Conservation (phyloP, 768 basidiomycete genomes). For the Pisolithus sp. region DNA sequence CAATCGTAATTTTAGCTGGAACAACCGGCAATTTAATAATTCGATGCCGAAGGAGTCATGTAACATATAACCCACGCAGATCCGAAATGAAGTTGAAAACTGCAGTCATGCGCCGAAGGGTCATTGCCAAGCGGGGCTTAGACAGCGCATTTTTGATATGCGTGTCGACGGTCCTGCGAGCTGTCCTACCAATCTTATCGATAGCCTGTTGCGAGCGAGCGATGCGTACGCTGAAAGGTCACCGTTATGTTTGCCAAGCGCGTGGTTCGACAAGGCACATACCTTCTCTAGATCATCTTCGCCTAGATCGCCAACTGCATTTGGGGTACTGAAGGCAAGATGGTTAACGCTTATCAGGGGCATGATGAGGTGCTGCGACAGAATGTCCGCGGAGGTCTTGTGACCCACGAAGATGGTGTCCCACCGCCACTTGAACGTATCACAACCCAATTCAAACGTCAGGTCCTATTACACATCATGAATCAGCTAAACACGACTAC, state of each 20-base stretch:
- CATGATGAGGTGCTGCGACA: conserved; percentile 73
- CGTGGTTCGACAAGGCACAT: not conserved
- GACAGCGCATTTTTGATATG: conserved; percentile 68
- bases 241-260: not conserved
- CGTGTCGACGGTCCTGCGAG: conserved; percentile 60
- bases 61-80: conserved; percentile 54
- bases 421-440: conserved; percentile 73
- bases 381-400: conserved; percentile 59
- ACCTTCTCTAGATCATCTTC: conserved; percentile 65
- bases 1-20: conserved; percentile 48
- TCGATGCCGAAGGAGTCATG: conserved; percentile 5
- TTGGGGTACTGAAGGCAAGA: conserved; percentile 57
- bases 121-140: conserved; percentile 60
- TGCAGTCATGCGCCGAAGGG: conserved; percentile 65
- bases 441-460: conserved; percentile 53
- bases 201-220: conserved; percentile 34
- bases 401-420: conserved; percentile 61
- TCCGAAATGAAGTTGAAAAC: conserved; percentile 61
- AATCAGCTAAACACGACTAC: conserved; percentile 8
- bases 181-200: conserved; percentile 65
- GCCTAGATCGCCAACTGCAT: conserved; percentile 49
- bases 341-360: conserved; percentile 70
- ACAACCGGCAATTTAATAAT: conserved; percentile 9
- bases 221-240: not conserved
- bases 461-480: conserved; percentile 46